Evolutionary conservation across 2,329 filamentous ascomycete genomes (phyloP).

Genomic region (Zasmidium cellare): DNA sequence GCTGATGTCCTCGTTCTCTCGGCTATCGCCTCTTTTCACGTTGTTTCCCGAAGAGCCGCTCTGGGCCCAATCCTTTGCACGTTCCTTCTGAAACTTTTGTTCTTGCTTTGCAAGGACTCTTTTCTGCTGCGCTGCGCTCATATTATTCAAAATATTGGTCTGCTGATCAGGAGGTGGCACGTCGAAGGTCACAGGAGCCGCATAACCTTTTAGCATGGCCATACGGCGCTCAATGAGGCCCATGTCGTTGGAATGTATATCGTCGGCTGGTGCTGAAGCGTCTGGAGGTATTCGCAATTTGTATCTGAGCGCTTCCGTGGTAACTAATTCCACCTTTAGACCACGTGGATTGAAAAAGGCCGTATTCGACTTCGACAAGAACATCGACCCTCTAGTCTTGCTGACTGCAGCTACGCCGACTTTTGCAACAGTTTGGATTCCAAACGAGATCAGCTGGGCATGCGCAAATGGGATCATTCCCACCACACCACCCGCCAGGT

Average conservation of each 20-base stretch:
- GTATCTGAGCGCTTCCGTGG: not conserved
- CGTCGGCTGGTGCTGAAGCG: not conserved
- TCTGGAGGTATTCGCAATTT: not conserved
- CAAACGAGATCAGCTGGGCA: conserved; percentile 18
- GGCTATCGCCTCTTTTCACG: too few relatives aligned
- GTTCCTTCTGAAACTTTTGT: conserved; percentile 4
- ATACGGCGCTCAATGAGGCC: not conserved
- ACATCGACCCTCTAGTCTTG: conserved; percentile 7
- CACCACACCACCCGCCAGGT: conserved; percentile 21
- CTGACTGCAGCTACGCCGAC: conserved; percentile 6
- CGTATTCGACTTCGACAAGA: conserved; percentile 16
- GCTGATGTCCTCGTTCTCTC: not conserved
- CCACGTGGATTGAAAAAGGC: conserved; percentile 18
- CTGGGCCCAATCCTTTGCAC: not conserved
- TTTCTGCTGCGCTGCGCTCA: conserved; percentile 1
- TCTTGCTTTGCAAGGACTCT: conserved; percentile 2
- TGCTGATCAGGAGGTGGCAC: conserved; percentile 3
- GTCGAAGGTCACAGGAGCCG: conserved; percentile 1
- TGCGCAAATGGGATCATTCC: conserved; percentile 22
- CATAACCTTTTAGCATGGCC: not conserved
- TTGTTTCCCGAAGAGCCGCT: too few relatives aligned
- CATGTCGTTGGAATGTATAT: too few relatives aligned
- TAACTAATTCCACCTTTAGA: conserved; percentile 10
- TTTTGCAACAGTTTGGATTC: conserved; percentile 22
- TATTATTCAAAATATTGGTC: conserved; percentile 1